Base-by-base conservation (phyloP, 139 green algal genomes). In the Desmodesmus armatus region DNA sequence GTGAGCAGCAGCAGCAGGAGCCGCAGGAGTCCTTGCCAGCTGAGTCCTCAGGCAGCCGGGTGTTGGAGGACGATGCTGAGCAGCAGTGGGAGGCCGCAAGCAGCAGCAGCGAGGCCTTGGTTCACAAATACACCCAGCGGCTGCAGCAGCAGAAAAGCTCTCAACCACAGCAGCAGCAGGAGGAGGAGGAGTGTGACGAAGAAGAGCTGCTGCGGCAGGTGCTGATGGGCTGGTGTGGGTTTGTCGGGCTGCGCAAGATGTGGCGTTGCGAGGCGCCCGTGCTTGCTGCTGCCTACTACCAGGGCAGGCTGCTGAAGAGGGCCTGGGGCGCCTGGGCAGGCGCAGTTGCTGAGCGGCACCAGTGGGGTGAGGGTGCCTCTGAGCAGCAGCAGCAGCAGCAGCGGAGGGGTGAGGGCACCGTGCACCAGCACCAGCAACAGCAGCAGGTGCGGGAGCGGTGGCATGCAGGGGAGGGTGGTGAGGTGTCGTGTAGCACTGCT, bases 251-350 rank as follows among this genome's bases (percentile, higher is more conserved):
- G 21, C 31, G 40, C 15, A 51, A 82, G 75, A 6, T 5, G 5
- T 82, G 75, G 75, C 39, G 75, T 35, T 33, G 5, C 17, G 25
- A 82, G 39, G 75, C 75, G 29, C 75, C 75, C 39, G 53, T 82
- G 53, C 75, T 82, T 4, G 75, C 75, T 41, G 75, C 75, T 39
- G 75, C 75, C 7, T 82, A 82, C 53, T 82, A 55, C 75, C 75
- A 82, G 53, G 53, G 55, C 23, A 23, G 15, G 21, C 40, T 82
- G 75, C 41, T 82, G 49, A 65, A n/a, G 53, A 17, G 3, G 23
- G 53, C 53, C 3, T 82, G 75, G 75, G 5, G 37, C 1, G 44
- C 44, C 3, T 80, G 72, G 72, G 40, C 3, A 29, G 15, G 66
- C 44, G 29, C 43, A 17, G 19, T 23, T n/a, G 23, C 17, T 3